Conservation (phyloP, 2,329 filamentous ascomycete genomes). For the Penicillium sumatraense region DNA sequence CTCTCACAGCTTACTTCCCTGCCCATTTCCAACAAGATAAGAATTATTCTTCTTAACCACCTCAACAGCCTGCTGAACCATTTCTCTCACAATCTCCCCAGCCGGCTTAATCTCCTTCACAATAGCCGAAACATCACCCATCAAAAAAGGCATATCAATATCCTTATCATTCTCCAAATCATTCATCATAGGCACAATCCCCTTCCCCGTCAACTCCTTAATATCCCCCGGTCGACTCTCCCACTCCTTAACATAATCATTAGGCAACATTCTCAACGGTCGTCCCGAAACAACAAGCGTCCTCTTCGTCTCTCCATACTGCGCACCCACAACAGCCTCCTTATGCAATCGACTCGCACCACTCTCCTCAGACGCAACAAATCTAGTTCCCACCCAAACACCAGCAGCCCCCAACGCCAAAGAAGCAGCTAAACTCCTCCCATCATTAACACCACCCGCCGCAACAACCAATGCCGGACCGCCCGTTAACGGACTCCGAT, state of each 20-base stretch:
- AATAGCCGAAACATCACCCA: slow-evolving; percentile 88
- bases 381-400: slow-evolving; percentile 93
- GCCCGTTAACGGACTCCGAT: slow-evolving; percentile 72
- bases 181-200: slow-evolving; percentile 78
- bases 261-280: slow-evolving; percentile 78
- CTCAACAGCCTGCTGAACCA: slow-evolving; percentile 77
- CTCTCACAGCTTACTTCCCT: slow-evolving; percentile 51
- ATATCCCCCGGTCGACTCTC: slow-evolving; percentile 76
- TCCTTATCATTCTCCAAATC: slow-evolving; percentile 84
- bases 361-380: slow-evolving; percentile 82
- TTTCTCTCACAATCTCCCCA: slow-evolving; percentile 81
- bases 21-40: slow-evolving; percentile 56
- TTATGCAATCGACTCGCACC: slow-evolving; percentile 83
- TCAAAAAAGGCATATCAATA: slow-evolving; percentile 83
- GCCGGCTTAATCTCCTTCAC: slow-evolving; percentile 81
- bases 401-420: slow-evolving; percentile 87
- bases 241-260: slow-evolving; percentile 84
- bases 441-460: slow-evolving; percentile 85
- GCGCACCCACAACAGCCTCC: slow-evolving; percentile 77
- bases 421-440: slow-evolving; percentile 76
- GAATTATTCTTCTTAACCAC: slow-evolving; percentile 66
- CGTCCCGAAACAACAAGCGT: slow-evolving; percentile 83
- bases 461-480: slow-evolving; percentile 79
- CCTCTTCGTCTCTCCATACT: slow-evolving; percentile 77
- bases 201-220: slow-evolving; percentile 72